These are phyloP conservation scores for Graphiopsis chlorocephala DNA, from an alignment of 2,329 filamentous ascomycete genomes.

Conservation along the genomic window DNA sequence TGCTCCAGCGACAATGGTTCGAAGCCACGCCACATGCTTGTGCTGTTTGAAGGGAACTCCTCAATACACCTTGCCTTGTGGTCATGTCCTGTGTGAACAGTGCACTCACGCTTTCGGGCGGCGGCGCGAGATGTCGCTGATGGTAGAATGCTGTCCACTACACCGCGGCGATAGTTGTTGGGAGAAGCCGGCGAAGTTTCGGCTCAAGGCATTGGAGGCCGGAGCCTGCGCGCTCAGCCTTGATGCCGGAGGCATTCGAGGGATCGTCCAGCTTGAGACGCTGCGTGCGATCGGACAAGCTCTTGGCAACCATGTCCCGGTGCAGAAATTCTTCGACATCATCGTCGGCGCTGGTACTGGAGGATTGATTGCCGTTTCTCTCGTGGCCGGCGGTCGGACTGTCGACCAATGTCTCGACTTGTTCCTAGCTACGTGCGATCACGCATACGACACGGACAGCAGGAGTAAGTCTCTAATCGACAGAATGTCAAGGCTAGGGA, in stretches of 20 bases:
- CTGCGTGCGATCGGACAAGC: slow-evolving; percentile 40
- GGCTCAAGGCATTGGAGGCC: slow-evolving; percentile 28
- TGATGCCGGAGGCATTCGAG: slow-evolving; percentile 44
- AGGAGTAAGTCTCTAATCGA: neutral
- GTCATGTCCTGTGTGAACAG: slow-evolving; percentile 32
- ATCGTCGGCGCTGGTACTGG: neutral
- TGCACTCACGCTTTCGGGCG: slow-evolving; percentile 39
- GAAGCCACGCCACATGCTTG: too few species aligned
- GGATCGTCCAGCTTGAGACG: slow-evolving; percentile 46
- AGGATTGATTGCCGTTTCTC: neutral
- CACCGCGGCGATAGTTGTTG: slow-evolving; percentile 31
- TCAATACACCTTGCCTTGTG: too few species aligned
- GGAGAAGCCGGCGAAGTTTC: slow-evolving; percentile 36
- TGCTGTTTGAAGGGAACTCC: too few species aligned
- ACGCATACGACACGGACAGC: slow-evolving; percentile 27
- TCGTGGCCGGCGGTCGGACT: too few species aligned
- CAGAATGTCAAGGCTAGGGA: too few species aligned
- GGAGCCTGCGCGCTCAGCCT: slow-evolving; percentile 30
- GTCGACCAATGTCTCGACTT: slow-evolving; percentile 29
- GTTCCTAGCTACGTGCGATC: slow-evolving; percentile 39
- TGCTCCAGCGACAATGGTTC: too few species aligned
- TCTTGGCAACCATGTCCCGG: slow-evolving; percentile 36
- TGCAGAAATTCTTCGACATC: slow-evolving; percentile 35
- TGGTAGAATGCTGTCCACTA: slow-evolving; percentile 36
- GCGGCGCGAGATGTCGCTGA: slow-evolving; percentile 5